Evolutionary conservation across 345 rosid genomes (phyloP), one percentile per base, ranked within the genome.

Genomic region (Turritis glabra): DNA sequence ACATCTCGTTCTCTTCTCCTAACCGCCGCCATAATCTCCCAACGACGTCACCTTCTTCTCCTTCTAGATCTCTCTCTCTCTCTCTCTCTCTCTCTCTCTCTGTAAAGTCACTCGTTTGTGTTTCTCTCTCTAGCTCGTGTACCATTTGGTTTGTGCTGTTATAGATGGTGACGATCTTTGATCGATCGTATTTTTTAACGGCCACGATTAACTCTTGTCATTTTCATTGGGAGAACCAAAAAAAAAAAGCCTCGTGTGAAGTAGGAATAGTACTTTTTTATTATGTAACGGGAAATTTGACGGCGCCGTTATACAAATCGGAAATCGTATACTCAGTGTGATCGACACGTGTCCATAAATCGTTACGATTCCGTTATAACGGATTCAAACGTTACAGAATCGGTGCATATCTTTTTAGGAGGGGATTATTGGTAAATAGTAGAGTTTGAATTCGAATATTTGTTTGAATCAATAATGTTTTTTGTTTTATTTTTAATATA

Each of bases 11-110:
- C 80, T 26, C 75, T 54, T 66, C 65, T 74, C 22, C 72, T 44
- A n/a, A 69, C 50, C 48, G 75, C 80, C 65, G 80, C 75, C 80
- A 69, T 73, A 43, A 30, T 65, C 72, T 52, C 64, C 64, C 48
- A 37, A 51, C 51, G 56, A 68, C 57, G 64, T 61, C 70, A 68
- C 63, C 74, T 68, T 67, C 60, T 66, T 1, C 61, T 67, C 48
- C n/a, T n/a, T 27, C 27, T 33, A 25, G 48, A 26, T 27, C 54
- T 67, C 55, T 38, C 14, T 47, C 35, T 58, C 35, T 52, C 46
- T 72, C 68, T 46, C 38, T n/a, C n/a, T 27, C 54, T 67, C 55
- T 38, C 14, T 47, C 35, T 58, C 35, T 52, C 46, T 72, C 68
- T 46, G 29, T 59, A 21, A 43, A 18, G 14, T 21, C 23, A 5